A percentile compares a stretch with the other conserved stretches of the same genome.
Conservation (phyloP, 768 basidiomycete species). For the Lactifluus volemus region DNA sequence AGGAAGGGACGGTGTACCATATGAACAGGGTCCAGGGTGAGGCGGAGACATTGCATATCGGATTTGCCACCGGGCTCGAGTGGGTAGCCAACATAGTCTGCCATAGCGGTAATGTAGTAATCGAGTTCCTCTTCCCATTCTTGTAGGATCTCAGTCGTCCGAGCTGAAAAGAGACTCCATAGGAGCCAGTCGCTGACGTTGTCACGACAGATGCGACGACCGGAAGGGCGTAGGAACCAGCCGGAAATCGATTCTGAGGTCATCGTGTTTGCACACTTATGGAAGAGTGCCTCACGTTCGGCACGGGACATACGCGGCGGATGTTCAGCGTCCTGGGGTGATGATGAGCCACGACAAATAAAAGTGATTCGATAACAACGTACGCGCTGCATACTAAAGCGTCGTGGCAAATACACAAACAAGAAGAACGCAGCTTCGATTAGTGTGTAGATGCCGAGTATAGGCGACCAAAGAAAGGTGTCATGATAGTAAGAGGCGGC, state of each 20-base stretch:
- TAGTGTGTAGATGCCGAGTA: constrained; percentile 29
- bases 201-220: constrained; percentile 30
- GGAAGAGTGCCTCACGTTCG: constrained; percentile 41
- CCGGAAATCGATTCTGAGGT: constrained; percentile 31
- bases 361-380: constrained; percentile 7
- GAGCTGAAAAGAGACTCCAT: constrained; percentile 50
- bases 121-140: constrained; percentile 46
- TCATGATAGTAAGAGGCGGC: constrained; percentile 24
- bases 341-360: not conserved
- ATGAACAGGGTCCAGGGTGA: constrained; percentile 49
- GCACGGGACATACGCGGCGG: constrained; percentile 33
- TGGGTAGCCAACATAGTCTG: constrained; percentile 32
- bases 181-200: constrained; percentile 55
- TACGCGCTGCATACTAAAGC: constrained; percentile 41
- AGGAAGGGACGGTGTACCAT: constrained; percentile 50
- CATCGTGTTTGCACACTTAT: constrained; percentile 31
- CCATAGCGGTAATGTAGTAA: constrained; percentile 36
- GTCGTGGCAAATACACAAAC: constrained; percentile 41
- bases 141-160: constrained; percentile 24
- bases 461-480: constrained; percentile 25
- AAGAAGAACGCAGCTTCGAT: constrained; percentile 43
- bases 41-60: constrained; percentile 37
- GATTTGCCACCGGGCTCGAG: constrained; percentile 35
- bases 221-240: constrained; percentile 41
- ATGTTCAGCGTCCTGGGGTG: constrained; percentile 24